Evolutionary conservation across 441 rosid genomes (phyloP).

Genomic region (Populus hybrid): DNA sequence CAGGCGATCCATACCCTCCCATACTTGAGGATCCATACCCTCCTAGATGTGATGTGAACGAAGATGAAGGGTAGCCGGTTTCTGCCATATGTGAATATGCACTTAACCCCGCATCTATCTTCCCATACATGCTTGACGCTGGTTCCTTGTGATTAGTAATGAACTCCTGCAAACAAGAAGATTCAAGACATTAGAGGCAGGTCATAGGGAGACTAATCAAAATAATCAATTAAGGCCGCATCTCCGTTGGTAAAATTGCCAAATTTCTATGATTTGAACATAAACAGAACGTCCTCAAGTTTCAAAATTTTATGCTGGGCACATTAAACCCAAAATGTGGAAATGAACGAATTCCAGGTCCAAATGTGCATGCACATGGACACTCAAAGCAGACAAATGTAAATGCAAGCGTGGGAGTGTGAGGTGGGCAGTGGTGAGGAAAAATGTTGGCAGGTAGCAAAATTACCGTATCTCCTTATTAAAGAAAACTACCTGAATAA

Average conservation of each 20-base stretch:
- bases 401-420: neutral
- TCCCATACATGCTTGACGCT: slow-evolving; percentile 32
- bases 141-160: slow-evolving; percentile 39
- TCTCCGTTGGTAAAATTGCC: neutral
- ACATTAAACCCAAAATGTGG: neutral
- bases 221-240: neutral
- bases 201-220: neutral
- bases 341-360: neutral
- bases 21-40: slow-evolving; percentile 36
- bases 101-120: slow-evolving; percentile 35
- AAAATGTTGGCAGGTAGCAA: neutral
- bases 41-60: slow-evolving; percentile 33
- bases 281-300: neutral
- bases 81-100: slow-evolving; percentile 41
- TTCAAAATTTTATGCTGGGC: neutral
- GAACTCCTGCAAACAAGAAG: slow-evolving; percentile 35
- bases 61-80: slow-evolving; percentile 31
- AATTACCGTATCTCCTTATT: neutral
- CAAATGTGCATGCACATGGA: neutral
- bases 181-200: neutral
- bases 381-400: neutral
- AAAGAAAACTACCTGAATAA: slow-evolving; percentile 38
- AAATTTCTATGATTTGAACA: neutral
- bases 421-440: neutral
- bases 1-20: slow-evolving; percentile 38